These are phyloP conservation scores for Dendryphion nanum DNA, from an alignment of 2,329 filamentous ascomycete genomes.

Conservation along the genomic window DNA sequence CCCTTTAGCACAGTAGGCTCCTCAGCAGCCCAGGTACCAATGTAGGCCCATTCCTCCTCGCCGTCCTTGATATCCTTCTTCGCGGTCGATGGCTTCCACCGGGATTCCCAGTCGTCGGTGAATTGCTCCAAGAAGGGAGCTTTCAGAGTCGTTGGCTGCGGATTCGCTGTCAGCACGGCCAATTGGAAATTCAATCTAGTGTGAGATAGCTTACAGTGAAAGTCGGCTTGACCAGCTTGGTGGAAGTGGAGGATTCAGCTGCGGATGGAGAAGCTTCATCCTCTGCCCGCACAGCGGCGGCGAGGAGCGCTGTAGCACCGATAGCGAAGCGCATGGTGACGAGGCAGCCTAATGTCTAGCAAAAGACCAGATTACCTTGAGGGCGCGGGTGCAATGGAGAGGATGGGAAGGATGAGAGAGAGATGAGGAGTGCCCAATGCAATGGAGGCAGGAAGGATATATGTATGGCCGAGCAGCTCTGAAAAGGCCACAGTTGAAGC, in stretches of 20 bases:
- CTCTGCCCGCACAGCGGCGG: conserved; percentile 69
- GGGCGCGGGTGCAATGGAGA: conserved; percentile 2
- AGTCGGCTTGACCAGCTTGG: conserved; percentile 67
- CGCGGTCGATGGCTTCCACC: conserved; percentile 93
- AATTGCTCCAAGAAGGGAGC: conserved; percentile 98
- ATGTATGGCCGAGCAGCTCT: conserved; percentile 1
- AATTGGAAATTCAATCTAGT: neutral
- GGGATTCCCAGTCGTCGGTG: conserved; percentile 88
- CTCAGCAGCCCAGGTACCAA: conserved; percentile 95
- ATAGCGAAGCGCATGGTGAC: conserved; percentile 61
- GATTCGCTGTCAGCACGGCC: conserved; percentile 5
- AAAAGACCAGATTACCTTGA: conserved; percentile 28
- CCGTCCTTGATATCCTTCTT: conserved; percentile 86
- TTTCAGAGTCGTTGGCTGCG: conserved; percentile 83
- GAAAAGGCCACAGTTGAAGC: neutral
- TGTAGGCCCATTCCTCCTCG: conserved; percentile 90
- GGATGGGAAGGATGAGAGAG: conserved; percentile 1
- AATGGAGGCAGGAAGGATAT: conserved; percentile 1
- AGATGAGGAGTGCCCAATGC: neutral
- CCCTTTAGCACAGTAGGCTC: conserved; percentile 89
- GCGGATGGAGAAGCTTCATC: conserved; percentile 47
- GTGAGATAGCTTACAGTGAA: conserved; percentile 72
- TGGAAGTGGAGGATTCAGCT: conserved; percentile 55
- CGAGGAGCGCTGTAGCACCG: conserved; percentile 67
- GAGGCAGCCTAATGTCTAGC: conserved; percentile 28